A percentile compares a stretch with the other conserved stretches of the same genome.
Evolutionary conservation across 2,329 filamentous ascomycete species (phyloP).

Genomic region (Mollisiaceae sp.): DNA sequence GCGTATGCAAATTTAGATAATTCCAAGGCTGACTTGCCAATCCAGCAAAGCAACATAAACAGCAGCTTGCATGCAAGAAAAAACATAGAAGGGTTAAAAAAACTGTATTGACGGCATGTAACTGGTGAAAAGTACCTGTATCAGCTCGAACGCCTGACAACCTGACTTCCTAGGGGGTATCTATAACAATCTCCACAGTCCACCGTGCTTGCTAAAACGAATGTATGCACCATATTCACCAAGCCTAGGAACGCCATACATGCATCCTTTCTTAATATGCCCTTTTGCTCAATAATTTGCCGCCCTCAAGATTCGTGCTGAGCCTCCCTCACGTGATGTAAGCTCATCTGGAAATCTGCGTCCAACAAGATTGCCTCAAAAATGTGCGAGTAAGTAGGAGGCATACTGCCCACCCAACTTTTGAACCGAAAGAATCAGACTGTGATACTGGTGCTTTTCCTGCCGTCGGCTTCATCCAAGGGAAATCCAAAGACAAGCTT

Average conservation of each 20-base stretch:
- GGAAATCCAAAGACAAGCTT: slow-evolving; percentile 84
- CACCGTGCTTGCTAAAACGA: slow-evolving; percentile 24
- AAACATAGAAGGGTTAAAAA: neutral
- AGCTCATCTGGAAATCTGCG: neutral
- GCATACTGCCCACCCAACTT: neutral
- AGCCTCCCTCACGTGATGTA: neutral
- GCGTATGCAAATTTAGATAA: too few relatives aligned
- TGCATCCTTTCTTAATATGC: slow-evolving; percentile 16
- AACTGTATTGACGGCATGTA: slow-evolving; percentile 8
- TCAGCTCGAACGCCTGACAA: slow-evolving; percentile 12
- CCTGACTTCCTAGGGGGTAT: slow-evolving; percentile 24
- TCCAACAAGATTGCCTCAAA: neutral
- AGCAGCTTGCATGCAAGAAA: neutral
- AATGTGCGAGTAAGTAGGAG: neutral
- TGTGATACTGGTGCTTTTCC: slow-evolving; percentile 67
- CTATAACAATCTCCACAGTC: slow-evolving; percentile 29
- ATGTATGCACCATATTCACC: slow-evolving; percentile 21
- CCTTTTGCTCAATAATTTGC: neutral
- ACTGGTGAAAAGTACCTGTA: slow-evolving; percentile 11
- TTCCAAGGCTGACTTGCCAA: neutral
- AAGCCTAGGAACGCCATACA: slow-evolving; percentile 25
- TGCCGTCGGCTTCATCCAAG: slow-evolving; percentile 74
- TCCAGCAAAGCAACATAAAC: neutral
- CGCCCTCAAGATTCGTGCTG: neutral
- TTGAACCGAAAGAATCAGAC: slow-evolving; percentile 46